Evolutionary conservation across 1,284 basidiomycete species (phyloP).

Genomic region (Paramarasmius palmivorus): DNA sequence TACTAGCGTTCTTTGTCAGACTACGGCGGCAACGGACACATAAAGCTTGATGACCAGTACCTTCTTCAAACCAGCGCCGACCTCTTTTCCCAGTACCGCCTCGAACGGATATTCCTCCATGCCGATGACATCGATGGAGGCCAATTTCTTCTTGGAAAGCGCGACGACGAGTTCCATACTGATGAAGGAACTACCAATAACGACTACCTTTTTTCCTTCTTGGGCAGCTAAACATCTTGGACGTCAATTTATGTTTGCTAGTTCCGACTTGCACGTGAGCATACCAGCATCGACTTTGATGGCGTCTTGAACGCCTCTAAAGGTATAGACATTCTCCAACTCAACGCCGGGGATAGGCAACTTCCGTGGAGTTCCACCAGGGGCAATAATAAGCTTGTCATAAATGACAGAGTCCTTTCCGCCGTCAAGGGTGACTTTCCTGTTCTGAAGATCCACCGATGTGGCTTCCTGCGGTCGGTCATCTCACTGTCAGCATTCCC

Average conservation of each 20-base stretch:
- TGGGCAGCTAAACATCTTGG: constrained; percentile 41
- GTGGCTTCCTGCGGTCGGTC: constrained; percentile 53
- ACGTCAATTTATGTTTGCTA: not conserved
- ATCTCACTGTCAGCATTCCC: not conserved
- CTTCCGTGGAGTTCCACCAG: constrained; percentile 66
- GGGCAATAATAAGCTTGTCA: constrained; percentile 73
- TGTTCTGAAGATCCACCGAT: constrained; percentile 60
- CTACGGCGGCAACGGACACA: not conserved
- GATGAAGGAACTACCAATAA: constrained; percentile 93
- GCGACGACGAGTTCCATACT: constrained; percentile 89
- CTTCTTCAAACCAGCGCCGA: constrained; percentile 82
- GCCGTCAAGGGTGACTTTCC: constrained; percentile 60
- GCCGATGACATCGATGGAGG: constrained; percentile 81
- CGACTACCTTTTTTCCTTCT: constrained; percentile 77
- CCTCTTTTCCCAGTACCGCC: constrained; percentile 75
- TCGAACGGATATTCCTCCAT: constrained; percentile 87
- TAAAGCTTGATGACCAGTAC: constrained; percentile 39
- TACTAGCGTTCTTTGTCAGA: constrained; percentile 43
- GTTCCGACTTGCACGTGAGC: constrained; percentile 11
- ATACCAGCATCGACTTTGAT: constrained; percentile 75
- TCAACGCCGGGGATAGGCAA: constrained; percentile 81
- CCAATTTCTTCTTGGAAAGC: constrained; percentile 72
- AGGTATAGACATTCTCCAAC: constrained; percentile 78
- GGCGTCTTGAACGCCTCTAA: constrained; percentile 62
- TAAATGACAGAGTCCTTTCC: constrained; percentile 65